Conservation (phyloP, 192 early-diverging fungal genomes). For the Entomortierella chlamydospora region DNA sequence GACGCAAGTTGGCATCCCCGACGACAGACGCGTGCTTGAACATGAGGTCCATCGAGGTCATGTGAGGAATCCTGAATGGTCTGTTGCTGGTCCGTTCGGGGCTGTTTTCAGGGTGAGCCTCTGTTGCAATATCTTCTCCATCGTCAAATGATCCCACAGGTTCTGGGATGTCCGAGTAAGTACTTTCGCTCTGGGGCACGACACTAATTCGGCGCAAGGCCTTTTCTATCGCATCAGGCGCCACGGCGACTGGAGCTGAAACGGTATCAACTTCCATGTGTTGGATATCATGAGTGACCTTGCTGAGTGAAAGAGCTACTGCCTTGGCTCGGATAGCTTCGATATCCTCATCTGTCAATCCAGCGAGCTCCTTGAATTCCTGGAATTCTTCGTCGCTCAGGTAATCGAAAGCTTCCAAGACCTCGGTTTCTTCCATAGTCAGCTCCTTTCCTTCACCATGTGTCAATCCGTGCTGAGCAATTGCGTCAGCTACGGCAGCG, state of each 20-base stretch:
- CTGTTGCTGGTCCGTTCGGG: background rate
- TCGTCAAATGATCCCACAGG: background rate
- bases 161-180: background rate
- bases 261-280: background rate
- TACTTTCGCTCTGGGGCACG: too few species aligned
- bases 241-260: background rate
- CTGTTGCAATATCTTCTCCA: background rate
- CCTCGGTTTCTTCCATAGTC: conserved; percentile 32
- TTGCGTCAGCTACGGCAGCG: conserved; percentile 22
- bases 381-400: conserved; percentile 41
- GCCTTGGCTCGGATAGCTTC: conserved; percentile 29
- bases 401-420: conserved; percentile 50
- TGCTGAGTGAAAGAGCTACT: conserved; percentile 32
- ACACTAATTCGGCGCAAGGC: too few species aligned
- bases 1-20: conserved; percentile 39
- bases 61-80: conserved; percentile 32
- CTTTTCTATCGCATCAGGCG: background rate
- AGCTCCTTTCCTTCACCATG: background rate
- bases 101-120: background rate
- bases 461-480: conserved; percentile 14
- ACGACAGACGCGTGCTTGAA: conserved; percentile 46
- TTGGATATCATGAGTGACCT: conserved; percentile 39
- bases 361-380: conserved; percentile 42
- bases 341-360: conserved; percentile 28
- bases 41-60: conserved; percentile 50